Conservation (phyloP, 352 stramenopile species). For the Phytophthora ramorum region DNA sequence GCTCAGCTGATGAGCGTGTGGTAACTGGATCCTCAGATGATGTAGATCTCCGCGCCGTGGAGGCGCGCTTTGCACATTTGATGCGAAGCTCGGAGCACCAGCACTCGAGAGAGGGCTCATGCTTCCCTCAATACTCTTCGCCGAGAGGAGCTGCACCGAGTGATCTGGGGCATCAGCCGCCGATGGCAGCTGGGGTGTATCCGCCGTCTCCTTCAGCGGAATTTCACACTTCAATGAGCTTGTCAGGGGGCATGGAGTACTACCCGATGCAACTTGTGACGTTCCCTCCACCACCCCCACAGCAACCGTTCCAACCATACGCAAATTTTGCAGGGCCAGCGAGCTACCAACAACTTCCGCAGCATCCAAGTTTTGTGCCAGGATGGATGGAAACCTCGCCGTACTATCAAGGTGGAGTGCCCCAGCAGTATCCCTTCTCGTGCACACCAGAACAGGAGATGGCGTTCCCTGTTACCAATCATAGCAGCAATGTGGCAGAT, state of each 20-base stretch:
- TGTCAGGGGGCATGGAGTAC: constrained; percentile 29
- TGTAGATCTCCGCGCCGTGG: constrained; percentile 73
- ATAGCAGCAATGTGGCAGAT: constrained; percentile 1
- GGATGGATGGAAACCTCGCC: constrained; percentile 35
- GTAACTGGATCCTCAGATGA: constrained; percentile 52
- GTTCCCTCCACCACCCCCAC: constrained; percentile 36
- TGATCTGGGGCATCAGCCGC: constrained; percentile 10
- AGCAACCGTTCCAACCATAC: constrained; percentile 36
- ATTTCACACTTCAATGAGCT: constrained; percentile 21
- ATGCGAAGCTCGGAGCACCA: constrained; percentile 71
- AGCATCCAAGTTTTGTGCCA: constrained; percentile 31
- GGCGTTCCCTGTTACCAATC: constrained; percentile 26
- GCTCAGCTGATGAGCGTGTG: constrained; percentile 21
- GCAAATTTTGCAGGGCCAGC: constrained; percentile 18
- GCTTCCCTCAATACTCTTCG: constrained; percentile 24
- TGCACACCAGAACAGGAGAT: constrained; percentile 31
- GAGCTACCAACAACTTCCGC: constrained; percentile 31
- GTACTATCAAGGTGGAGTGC: constrained; percentile 32
- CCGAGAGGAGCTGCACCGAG: constrained; percentile 9
- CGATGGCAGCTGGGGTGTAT: constrained; percentile 26
- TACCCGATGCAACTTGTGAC: constrained; percentile 38
- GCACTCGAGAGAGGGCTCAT: constrained; percentile 28
- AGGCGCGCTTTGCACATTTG: constrained; percentile 82
- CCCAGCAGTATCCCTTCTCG: constrained; percentile 34
- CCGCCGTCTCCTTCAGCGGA: constrained; percentile 6